Conservation (phyloP, 768 basidiomycete genomes). For the Amyloporia xantha region DNA sequence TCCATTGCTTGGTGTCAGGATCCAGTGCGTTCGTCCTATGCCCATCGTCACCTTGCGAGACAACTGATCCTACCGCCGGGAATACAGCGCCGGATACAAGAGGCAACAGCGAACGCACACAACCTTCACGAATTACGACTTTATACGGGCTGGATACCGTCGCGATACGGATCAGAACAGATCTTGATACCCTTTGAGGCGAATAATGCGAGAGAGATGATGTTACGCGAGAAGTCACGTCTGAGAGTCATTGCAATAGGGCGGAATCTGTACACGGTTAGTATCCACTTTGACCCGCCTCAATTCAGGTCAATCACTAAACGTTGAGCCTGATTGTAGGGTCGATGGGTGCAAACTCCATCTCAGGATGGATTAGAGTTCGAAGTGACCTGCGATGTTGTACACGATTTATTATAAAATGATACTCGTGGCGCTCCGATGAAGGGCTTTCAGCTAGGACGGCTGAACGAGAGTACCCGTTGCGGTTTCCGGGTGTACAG, state of each 20-base stretch:
- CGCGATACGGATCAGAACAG: background rate
- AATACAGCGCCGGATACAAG: conserved; percentile 38
- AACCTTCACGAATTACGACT: conserved; percentile 45
- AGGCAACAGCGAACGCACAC: conserved; percentile 39
- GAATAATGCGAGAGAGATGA: conserved; percentile 43
- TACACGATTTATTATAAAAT: conserved; percentile 26
- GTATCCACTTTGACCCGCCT: conserved; percentile 3
- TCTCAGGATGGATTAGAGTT: conserved; percentile 27
- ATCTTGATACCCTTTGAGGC: conserved; percentile 25
- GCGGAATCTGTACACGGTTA: conserved; percentile 40
- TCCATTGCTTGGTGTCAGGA: conserved; percentile 35
- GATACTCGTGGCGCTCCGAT: no score
- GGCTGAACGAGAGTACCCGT: no score
- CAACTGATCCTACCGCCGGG: no score
- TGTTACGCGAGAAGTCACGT: conserved; percentile 41
- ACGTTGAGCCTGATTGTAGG: no score
- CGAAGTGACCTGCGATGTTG: conserved; percentile 31
- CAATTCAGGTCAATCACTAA: background rate
- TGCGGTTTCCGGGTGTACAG: no score
- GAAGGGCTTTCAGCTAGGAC: no score
- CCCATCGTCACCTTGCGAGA: no score
- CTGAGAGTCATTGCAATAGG: conserved; percentile 45
- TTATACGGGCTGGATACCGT: conserved; percentile 42
- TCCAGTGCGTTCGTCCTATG: conserved; percentile 37
- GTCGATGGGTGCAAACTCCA: conserved; percentile 36